Conservation (phyloP, 1,284 basidiomycete genomes). For the Moesziomyces globuligerus region DNA sequence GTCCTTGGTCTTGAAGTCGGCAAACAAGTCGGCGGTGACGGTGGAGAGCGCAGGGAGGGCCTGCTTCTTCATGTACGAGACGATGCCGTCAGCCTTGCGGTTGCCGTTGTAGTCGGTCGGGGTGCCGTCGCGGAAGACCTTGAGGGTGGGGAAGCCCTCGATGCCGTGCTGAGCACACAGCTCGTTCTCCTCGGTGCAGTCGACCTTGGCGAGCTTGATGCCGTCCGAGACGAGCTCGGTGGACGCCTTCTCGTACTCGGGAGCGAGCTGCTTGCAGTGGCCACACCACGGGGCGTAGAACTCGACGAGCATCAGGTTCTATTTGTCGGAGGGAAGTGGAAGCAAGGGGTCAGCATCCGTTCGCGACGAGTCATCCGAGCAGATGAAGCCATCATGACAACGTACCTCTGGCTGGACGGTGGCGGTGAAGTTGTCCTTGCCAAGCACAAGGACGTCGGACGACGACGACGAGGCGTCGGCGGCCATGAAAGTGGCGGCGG, state of each 20-base stretch:
- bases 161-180: conserved; percentile 74
- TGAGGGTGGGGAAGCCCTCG: conserved; percentile 89
- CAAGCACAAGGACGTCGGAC: conserved; percentile 86
- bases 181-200: conserved; percentile 73
- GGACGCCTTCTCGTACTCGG: conserved; percentile 92
- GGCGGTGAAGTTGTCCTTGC: conserved; percentile 77
- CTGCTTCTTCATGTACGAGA: conserved; percentile 99
- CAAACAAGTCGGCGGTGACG: conserved; percentile 79
- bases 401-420: conserved; percentile 73
- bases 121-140: conserved; percentile 88
- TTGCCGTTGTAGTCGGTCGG: conserved; percentile 82
- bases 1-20: conserved; percentile 88
- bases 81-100: conserved; percentile 93
- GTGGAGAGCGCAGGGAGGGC: conserved; percentile 90
- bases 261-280: conserved; percentile 77
- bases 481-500: conserved; percentile 68
- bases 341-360: neutral
- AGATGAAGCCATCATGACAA: neutral
- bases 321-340: conserved; percentile 49
- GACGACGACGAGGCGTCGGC: conserved; percentile 71
- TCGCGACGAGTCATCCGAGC: too few species aligned
- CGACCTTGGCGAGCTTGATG: conserved; percentile 88
- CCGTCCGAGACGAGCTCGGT: conserved; percentile 84
- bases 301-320: conserved; percentile 88
- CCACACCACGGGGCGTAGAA: conserved; percentile 90